Conservation (phyloP, 2,329 filamentous ascomycete species). For the Thielaviopsis euricoi region DNA sequence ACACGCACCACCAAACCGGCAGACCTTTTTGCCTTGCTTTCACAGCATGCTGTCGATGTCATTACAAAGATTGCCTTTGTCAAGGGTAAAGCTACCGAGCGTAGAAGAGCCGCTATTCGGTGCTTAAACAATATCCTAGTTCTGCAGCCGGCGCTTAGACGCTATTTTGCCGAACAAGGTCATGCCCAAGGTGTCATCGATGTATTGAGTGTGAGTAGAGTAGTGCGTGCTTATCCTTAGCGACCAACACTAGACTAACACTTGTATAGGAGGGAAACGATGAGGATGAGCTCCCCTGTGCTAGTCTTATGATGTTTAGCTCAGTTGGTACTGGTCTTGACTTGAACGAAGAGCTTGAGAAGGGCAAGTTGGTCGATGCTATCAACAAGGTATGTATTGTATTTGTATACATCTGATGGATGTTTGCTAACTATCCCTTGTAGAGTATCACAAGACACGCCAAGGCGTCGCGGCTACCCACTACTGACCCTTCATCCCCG, state of each 20-base stretch:
- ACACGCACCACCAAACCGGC: conserved; percentile 6
- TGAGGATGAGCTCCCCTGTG: conserved; percentile 13
- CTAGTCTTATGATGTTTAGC: conserved; percentile 13
- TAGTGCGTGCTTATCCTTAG: too few species aligned
- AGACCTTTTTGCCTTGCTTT: conserved; percentile 4
- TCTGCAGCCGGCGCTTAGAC: conserved; percentile 11
- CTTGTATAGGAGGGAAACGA: conserved; percentile 10
- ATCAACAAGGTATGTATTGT: conserved; percentile 11
- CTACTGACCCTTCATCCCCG: conserved; percentile 13
- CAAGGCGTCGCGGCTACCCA: conserved; percentile 10
- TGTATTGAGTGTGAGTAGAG: conserved; percentile 4
- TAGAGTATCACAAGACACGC: conserved; percentile 13
- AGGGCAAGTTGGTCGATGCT: conserved; percentile 13
- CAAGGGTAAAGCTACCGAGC: conserved; percentile 7
- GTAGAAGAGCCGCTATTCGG: conserved; percentile 6
- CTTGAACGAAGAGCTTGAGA: conserved; percentile 27
- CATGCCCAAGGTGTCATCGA: conserved; percentile 10
- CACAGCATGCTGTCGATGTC: conserved; percentile 5
- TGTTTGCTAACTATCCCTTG: not conserved
- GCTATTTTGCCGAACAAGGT: conserved; percentile 12
- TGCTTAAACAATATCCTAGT: conserved; percentile 13
- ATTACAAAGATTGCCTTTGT: conserved; percentile 10
- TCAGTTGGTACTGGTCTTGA: conserved; percentile 11
- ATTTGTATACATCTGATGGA: not conserved
- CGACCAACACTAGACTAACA: not conserved